phyloP scores from a whole-genome alignment of 257 asterid species.

The Solanum ossicruentum region DNA sequence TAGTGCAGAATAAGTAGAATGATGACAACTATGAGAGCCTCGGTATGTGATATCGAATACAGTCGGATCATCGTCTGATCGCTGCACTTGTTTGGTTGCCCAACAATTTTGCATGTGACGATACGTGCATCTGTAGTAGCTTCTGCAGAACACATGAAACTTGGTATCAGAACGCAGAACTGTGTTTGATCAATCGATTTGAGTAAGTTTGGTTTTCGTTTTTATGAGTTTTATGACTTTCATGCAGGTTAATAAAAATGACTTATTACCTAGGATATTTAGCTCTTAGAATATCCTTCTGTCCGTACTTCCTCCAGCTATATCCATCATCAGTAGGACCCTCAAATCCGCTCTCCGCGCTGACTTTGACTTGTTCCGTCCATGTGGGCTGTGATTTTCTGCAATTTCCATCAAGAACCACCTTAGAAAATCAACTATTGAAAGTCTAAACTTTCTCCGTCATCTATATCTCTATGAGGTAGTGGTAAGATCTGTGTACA shows the following conservation, averaged over 20 bases:
- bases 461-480: too few species aligned
- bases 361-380: constrained; percentile 55
- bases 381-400: constrained; percentile 69
- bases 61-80: constrained; percentile 81
- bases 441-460: background rate
- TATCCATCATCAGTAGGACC: constrained; percentile 72
- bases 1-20: constrained; percentile 11
- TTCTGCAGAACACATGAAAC: constrained; percentile 33
- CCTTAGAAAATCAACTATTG: background rate
- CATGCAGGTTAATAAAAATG: background rate
- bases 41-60: constrained; percentile 69
- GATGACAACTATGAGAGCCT: constrained; percentile 58
- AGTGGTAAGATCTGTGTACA: too few species aligned
- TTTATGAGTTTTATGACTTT: background rate
- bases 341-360: constrained; percentile 52
- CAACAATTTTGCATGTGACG: constrained; percentile 49
- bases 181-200: background rate
- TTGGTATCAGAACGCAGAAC: background rate
- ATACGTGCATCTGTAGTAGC: constrained; percentile 84
- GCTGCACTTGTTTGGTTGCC: constrained; percentile 91
- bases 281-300: constrained; percentile 44
- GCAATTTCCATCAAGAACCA: constrained; percentile 13
- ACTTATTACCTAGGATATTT: constrained; percentile 27
- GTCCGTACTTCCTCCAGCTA: constrained; percentile 84
- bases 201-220: background rate